Percentiles rank a stretch among this genome's conserved stretches.
phyloP scores from a whole-genome alignment of 305 asterid species.

The Fraxinus dipetala region DNA sequence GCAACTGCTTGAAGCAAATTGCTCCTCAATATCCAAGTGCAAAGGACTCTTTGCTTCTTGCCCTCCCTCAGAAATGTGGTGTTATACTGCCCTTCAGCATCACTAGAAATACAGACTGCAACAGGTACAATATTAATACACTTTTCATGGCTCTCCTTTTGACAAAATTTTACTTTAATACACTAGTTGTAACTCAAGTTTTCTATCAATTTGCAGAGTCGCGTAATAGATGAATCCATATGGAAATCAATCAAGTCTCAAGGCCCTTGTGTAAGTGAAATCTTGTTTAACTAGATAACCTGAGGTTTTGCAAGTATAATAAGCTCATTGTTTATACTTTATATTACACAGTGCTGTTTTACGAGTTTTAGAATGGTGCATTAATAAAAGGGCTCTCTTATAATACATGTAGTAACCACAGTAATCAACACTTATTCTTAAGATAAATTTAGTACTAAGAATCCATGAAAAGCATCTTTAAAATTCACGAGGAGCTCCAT shows the following conservation, averaged over 20 bases:
- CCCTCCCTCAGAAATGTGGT: background rate
- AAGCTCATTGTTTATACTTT: background rate
- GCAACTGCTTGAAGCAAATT: conserved; percentile 4
- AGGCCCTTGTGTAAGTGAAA: background rate
- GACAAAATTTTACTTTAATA: background rate
- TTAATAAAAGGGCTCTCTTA: background rate
- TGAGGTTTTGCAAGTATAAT: background rate
- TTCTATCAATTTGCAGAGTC: background rate
- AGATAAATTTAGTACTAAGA: background rate
- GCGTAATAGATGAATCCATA: background rate
- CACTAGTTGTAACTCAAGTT: background rate
- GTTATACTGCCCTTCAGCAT: background rate
- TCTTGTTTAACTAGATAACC: background rate
- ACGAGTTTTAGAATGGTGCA: background rate
- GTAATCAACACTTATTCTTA: background rate
- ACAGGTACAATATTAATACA: background rate
- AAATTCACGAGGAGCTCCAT: background rate
- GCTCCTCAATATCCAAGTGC: background rate
- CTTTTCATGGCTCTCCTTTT: background rate
- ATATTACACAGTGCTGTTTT: background rate
- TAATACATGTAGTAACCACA: background rate
- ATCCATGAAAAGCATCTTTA: background rate
- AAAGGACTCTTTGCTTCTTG: background rate
- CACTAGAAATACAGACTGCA: background rate
- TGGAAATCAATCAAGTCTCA: background rate